Base-by-base conservation (phyloP, 345 rosid species). In the Gossypioides kirkii region DNA sequence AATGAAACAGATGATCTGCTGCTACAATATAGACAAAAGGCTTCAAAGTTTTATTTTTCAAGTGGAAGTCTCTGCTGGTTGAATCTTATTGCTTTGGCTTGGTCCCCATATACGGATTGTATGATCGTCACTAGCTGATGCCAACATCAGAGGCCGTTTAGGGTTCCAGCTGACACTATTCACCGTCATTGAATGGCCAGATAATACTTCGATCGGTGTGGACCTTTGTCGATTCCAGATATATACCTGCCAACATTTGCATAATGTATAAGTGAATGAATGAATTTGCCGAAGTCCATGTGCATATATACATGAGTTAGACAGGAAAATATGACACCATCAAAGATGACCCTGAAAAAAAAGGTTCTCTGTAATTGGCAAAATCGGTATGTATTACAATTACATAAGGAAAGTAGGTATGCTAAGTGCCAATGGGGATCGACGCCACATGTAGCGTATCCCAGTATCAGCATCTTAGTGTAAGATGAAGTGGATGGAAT, bases 141-240 rank as follows among this genome's bases (percentile, higher is more conserved):
- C 62, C 62, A 59, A 59, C 86, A 94, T 89, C 78, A 70, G 84
- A 80, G 82, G 94, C 79, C 84, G 85, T 76, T 45, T 85, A 3
- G 89, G 94, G 76, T 94, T 92, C 98, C 97, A 92, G 82, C 92
- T 89, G 62, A 94, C 98, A 53, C 88, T 86, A 78, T 92, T 94
- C 52, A 92, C 92, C 0, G 94, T 92, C 92, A 76, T 88, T 52
- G 79, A 86, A 80, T 94, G 98, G 64, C 94, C 97, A 6, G 86
- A 76, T 73, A 92, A 78, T 60, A 88, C 91, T 82, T 87, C 91
- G 22, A 94, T 84, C 3, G 94, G 97, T 69, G 60, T 80, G 1
- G 83, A 70, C 23, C 77, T 78, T 77, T 55, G 80, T 28, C 74
- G 73, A 77, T 88, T 94, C 97, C 96, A 94, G 71, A 94, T 82